These are phyloP conservation scores for Talaromyces sp. DNA, from an alignment of 2,329 filamentous ascomycete genomes.

Conservation along the genomic window DNA sequence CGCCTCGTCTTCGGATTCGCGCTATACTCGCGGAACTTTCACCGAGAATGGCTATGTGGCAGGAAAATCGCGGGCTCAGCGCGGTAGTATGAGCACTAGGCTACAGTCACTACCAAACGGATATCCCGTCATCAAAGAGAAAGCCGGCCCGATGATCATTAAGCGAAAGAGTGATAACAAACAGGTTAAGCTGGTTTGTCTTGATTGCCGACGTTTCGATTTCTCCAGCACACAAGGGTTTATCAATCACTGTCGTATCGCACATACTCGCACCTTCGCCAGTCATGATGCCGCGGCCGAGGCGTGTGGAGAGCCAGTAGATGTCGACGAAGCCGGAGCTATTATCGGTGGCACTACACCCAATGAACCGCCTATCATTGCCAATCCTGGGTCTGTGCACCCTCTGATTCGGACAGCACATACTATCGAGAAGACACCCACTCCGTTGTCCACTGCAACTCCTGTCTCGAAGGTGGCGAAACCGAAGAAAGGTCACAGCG, in stretches of 20 bases:
- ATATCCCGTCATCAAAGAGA: slow-evolving; percentile 70
- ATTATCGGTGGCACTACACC: slow-evolving; percentile 34
- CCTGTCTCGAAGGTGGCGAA: neutral
- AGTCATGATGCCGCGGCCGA: slow-evolving; percentile 92
- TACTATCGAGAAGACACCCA: slow-evolving; percentile 30
- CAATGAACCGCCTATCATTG: slow-evolving; percentile 26
- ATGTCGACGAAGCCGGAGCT: slow-evolving; percentile 57
- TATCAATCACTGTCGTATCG: slow-evolving; percentile 97
- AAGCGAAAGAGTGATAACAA: slow-evolving; percentile 77
- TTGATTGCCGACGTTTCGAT: slow-evolving; percentile 81
- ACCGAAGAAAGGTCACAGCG: neutral
- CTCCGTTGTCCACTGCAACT: neutral
- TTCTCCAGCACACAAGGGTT: slow-evolving; percentile 98
- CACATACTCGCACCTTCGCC: slow-evolving; percentile 87
- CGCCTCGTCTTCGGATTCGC: slow-evolving; percentile 58
- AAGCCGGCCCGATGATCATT: slow-evolving; percentile 74
- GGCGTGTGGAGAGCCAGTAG: slow-evolving; percentile 77
- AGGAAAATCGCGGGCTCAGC: slow-evolving; percentile 54
- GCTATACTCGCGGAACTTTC: slow-evolving; percentile 72
- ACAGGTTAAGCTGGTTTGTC: slow-evolving; percentile 83
- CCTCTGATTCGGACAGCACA: slow-evolving; percentile 56
- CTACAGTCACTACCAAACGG: slow-evolving; percentile 65
- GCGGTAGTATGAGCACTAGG: slow-evolving; percentile 58
- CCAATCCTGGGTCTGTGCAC: slow-evolving; percentile 53
- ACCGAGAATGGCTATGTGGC: slow-evolving; percentile 48